Percentiles rank a stretch among this genome's conserved stretches.
These are phyloP conservation scores for Nitzschia sp. DNA, from an alignment of 108 stramenopile species.

Conservation along the genomic window DNA sequence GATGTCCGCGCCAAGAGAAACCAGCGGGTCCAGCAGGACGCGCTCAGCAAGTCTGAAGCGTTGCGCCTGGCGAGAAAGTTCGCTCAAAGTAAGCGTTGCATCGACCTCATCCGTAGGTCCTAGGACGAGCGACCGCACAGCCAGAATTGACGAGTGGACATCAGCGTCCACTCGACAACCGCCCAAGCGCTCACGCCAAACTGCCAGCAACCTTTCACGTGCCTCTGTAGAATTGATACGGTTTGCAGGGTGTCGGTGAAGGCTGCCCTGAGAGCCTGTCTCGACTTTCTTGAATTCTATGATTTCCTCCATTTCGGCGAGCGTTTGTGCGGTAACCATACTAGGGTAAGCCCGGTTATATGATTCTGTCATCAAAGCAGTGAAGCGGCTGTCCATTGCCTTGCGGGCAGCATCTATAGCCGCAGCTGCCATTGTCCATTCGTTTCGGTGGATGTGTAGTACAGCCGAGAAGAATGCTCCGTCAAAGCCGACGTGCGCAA, in stretches of 20 bases:
- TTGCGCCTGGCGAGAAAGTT: constrained; percentile 89
- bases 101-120: constrained; percentile 91
- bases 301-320: constrained; percentile 95
- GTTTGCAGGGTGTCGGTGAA: constrained; percentile 61
- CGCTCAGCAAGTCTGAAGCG: constrained; percentile 81
- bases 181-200: constrained; percentile 84
- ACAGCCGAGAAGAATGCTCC: constrained; percentile 95
- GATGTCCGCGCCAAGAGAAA: constrained; percentile 60
- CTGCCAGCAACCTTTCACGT: constrained; percentile 57
- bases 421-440: constrained; percentile 75
- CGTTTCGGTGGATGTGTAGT: constrained; percentile 82
- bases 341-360: constrained; percentile 90
- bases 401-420: constrained; percentile 84
- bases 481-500: constrained; percentile 77
- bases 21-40: constrained; percentile 80
- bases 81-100: constrained; percentile 89
- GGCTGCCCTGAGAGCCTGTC: constrained; percentile 31
- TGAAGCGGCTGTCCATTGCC: constrained; percentile 90
- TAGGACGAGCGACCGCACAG: constrained; percentile 89
- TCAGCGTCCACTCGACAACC: constrained; percentile 89
- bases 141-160: constrained; percentile 86
- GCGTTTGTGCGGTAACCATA: constrained; percentile 91
- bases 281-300: constrained; percentile 81
- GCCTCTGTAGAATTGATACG: constrained; percentile 52
- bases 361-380: constrained; percentile 85